These are phyloP conservation scores for Pythium insidiosum DNA, from an alignment of 352 stramenopile species.

Conservation along the genomic window DNA sequence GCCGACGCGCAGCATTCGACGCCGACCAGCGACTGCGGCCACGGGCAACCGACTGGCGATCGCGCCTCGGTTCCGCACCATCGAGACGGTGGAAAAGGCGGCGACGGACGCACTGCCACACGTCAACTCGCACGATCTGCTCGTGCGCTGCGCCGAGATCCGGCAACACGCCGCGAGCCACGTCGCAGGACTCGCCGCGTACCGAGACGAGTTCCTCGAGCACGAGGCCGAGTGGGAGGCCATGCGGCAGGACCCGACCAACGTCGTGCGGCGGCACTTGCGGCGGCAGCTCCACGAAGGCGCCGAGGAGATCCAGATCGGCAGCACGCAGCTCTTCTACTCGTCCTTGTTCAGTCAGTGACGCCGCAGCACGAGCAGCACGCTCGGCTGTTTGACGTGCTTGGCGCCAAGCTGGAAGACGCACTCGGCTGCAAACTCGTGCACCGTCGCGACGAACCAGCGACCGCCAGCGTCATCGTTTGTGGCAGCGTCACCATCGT, in stretches of 20 bases:
- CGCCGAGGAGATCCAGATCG: constrained; percentile 55
- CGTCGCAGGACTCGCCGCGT: constrained; percentile 24
- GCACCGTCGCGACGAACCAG: constrained; percentile 26
- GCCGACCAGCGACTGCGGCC: too few species aligned
- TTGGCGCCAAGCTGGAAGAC: constrained; percentile 26
- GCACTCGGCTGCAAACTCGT: too few species aligned
- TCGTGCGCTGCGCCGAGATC: constrained; percentile 57
- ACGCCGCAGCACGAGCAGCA: constrained; percentile 16
- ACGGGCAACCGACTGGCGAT: background rate
- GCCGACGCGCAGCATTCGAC: too few species aligned
- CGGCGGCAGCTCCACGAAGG: constrained; percentile 46
- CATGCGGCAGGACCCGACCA: constrained; percentile 65
- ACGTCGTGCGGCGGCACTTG: constrained; percentile 50
- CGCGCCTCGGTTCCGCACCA: constrained; percentile 10
- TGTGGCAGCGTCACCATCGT: background rate
- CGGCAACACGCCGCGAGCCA: constrained; percentile 43
- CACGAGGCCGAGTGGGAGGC: constrained; percentile 48
- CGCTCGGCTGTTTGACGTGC: constrained; percentile 58
- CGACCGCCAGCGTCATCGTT: constrained; percentile 22
- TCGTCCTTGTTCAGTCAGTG: constrained; percentile 43
- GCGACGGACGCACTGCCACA: constrained; percentile 26
- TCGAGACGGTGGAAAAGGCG: constrained; percentile 62
- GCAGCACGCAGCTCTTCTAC: constrained; percentile 52
- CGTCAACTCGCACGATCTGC: constrained; percentile 69
- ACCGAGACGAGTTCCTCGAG: constrained; percentile 48